Conservation (phyloP, 208 protist genomes). For the Trypanosoma mega region DNA sequence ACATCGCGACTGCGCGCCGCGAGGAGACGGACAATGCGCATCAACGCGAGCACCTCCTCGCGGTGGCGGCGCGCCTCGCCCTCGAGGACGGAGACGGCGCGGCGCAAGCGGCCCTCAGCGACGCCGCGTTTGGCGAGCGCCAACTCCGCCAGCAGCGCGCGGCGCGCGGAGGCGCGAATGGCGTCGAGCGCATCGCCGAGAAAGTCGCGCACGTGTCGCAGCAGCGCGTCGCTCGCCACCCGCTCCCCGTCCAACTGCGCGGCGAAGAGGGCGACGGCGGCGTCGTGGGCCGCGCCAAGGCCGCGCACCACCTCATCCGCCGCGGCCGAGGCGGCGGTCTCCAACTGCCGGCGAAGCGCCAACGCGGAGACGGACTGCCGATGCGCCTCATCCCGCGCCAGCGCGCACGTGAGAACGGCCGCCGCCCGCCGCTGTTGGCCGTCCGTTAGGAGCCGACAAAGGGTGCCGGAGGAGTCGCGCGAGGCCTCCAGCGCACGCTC, state of each 20-base stretch:
- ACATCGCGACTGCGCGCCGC: conserved; percentile 46
- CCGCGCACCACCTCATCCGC: conserved; percentile 9
- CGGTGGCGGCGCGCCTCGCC: conserved; percentile 34
- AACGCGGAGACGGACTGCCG: neutral
- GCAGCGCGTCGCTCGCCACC: conserved; percentile 39
- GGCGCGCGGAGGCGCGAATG: conserved; percentile 27
- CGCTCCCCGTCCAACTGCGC: conserved; percentile 38
- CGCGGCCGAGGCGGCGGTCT: conserved; percentile 20
- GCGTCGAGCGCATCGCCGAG: conserved; percentile 26
- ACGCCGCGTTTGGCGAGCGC: conserved; percentile 38
- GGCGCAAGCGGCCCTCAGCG: conserved; percentile 45
- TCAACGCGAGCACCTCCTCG: conserved; percentile 59
- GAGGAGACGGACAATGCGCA: conserved; percentile 61
- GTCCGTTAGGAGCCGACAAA: conserved; percentile 21
- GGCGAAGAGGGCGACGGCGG: conserved; percentile 17
- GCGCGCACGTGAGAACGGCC: conserved; percentile 4
- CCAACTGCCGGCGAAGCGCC: conserved; percentile 25
- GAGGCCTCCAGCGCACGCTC: conserved; percentile 26
- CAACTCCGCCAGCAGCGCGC: conserved; percentile 49
- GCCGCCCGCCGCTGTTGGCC: conserved; percentile 10
- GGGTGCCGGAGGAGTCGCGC: neutral
- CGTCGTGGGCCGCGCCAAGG: neutral
- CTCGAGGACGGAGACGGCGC: conserved; percentile 45
- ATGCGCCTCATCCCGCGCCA: neutral
- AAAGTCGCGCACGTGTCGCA: conserved; percentile 41